These are phyloP conservation scores for Aspergillus neotritici DNA, from an alignment of 2,329 filamentous ascomycete species.

Conservation along the genomic window DNA sequence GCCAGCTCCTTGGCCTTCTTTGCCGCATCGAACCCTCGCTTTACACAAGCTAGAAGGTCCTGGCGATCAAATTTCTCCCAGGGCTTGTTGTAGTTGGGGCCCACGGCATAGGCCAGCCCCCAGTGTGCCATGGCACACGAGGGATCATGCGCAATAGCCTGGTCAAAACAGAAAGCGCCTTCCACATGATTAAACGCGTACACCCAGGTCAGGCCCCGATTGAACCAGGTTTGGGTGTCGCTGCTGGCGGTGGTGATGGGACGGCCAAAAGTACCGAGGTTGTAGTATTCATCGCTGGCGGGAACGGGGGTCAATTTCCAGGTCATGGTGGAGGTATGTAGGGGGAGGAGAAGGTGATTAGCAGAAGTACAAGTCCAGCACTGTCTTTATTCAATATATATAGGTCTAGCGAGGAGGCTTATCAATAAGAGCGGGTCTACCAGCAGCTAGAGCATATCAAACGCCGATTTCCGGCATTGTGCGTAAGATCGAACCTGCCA, in stretches of 20 bases:
- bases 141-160: conserved; percentile 39
- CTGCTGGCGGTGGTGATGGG: conserved; percentile 48
- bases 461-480: no score
- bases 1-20: conserved; percentile 39
- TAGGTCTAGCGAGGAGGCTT: no score
- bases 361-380: no score
- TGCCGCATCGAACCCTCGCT: conserved; percentile 42
- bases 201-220: conserved; percentile 66
- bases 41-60: conserved; percentile 40
- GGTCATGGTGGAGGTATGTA: no score
- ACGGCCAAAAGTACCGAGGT: conserved; percentile 58
- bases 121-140: conserved; percentile 45
- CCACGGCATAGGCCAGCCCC: conserved; percentile 46
- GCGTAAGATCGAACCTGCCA: no score
- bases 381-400: no score
- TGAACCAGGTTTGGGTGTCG: conserved; percentile 61
- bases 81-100: conserved; percentile 51
- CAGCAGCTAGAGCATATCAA: no score
- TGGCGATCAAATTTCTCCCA: conserved; percentile 45
- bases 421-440: no score
- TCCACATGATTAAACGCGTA: conserved; percentile 76
- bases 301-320: conserved; percentile 12
- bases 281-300: conserved; percentile 31
- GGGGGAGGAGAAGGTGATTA: no score
- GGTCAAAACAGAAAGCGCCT: conserved; percentile 48